Evolutionary conservation across 1,139 yeast species (phyloP).

Genomic region (Dujonia santamariae): DNA sequence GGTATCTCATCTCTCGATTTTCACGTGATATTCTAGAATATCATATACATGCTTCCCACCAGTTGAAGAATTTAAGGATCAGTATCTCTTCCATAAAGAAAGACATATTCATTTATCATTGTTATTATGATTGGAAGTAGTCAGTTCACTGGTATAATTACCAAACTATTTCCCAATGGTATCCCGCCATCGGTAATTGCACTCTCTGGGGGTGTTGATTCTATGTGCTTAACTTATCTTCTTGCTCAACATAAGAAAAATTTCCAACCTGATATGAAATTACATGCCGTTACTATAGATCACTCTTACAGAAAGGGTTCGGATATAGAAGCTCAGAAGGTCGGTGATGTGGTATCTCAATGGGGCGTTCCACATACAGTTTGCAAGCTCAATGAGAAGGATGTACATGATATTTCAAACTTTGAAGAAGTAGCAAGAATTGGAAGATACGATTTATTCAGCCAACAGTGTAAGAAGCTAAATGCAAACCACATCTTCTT

Average conservation of each 20-base stretch:
- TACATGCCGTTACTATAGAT: constrained; percentile 56
- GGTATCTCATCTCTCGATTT: no score
- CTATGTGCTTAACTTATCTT: constrained; percentile 62
- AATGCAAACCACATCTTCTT: constrained; percentile 38
- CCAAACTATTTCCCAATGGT: constrained; percentile 6
- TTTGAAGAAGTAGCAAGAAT: constrained; percentile 59
- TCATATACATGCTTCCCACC: no score
- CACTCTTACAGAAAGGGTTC: constrained; percentile 53
- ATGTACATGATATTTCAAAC: constrained; percentile 26
- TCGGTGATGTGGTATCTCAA: constrained; percentile 28
- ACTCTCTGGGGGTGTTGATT: constrained; percentile 81
- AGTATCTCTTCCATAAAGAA: no score
- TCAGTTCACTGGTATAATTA: constrained; percentile 4
- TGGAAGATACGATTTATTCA: constrained; percentile 46
- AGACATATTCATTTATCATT: not conserved
- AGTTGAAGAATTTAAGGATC: no score
- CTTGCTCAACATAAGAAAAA: constrained; percentile 26
- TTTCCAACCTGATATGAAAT: constrained; percentile 20
- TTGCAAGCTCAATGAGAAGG: constrained; percentile 30
- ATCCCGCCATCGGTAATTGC: constrained; percentile 36
- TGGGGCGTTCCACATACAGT: constrained; percentile 44
- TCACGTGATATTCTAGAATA: no score
- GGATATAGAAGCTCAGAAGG: constrained; percentile 42
- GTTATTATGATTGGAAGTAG: not conserved
- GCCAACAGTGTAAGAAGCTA: constrained; percentile 26